A percentile compares a stretch with the other conserved stretches of the same genome.
These are phyloP conservation scores for Teunomyces aglyptinius DNA, from an alignment of 805 yeast genomes.

Conservation along the genomic window DNA sequence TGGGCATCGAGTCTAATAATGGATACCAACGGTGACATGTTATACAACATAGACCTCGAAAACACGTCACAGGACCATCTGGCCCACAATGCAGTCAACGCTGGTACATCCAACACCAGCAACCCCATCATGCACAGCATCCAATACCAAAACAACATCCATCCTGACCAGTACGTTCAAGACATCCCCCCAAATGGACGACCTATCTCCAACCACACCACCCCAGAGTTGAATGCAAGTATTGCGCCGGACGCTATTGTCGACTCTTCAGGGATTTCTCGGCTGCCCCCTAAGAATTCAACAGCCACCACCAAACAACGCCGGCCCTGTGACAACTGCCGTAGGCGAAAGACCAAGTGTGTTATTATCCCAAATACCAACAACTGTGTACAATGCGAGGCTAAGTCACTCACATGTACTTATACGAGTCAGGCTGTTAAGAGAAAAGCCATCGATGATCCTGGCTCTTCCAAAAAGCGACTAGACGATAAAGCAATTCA, in stretches of 20 bases:
- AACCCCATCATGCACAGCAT: slow-evolving; percentile 29
- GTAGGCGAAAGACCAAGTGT: slow-evolving; percentile 78
- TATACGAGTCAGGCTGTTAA: slow-evolving; percentile 57
- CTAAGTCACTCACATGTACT: slow-evolving; percentile 71
- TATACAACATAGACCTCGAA: slow-evolving; percentile 33
- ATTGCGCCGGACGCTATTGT: slow-evolving; percentile 2
- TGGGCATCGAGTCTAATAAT: slow-evolving; percentile 37
- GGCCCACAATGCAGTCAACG: background rate
- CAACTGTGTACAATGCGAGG: slow-evolving; percentile 74
- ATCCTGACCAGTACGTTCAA: slow-evolving; percentile 9
- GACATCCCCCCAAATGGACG: background rate
- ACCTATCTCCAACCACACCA: background rate
- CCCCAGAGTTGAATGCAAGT: background rate
- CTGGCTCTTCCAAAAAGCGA: slow-evolving; percentile 10
- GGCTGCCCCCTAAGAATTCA: slow-evolving; percentile 2
- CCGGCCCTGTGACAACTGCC: slow-evolving; percentile 82
- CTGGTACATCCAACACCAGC: slow-evolving; percentile 6
- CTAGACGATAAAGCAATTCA: slow-evolving; percentile 3
- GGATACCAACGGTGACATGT: slow-evolving; percentile 29
- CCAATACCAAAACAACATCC: slow-evolving; percentile 30
- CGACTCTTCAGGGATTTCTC: background rate
- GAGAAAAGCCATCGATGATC: slow-evolving; percentile 26
- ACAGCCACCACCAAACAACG: slow-evolving; percentile 36
- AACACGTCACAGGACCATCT: background rate
- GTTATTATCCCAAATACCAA: slow-evolving; percentile 60